Evolutionary conservation across 805 yeast species (phyloP).

Genomic region (Candida hungchunana): DNA sequence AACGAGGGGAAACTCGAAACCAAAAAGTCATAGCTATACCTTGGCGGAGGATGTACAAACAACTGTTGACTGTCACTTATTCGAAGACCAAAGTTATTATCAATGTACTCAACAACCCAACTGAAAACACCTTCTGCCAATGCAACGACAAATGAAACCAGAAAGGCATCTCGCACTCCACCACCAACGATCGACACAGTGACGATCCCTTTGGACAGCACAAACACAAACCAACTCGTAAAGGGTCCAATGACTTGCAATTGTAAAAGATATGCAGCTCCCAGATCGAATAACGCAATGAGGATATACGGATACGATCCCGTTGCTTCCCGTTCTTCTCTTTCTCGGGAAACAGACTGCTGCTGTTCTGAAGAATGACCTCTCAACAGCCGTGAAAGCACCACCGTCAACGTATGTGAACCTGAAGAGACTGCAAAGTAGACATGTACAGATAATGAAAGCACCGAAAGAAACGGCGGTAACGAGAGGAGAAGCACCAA

Average conservation of each 20-base stretch:
- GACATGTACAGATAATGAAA: slow-evolving; percentile 14
- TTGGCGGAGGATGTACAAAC: slow-evolving; percentile 22
- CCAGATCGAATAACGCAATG: slow-evolving; percentile 18
- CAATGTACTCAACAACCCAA: slow-evolving; percentile 7
- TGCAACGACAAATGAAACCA: slow-evolving; percentile 10
- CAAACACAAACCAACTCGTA: slow-evolving; percentile 19
- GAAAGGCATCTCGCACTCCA: slow-evolving; percentile 7
- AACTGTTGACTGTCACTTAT: slow-evolving; percentile 12
- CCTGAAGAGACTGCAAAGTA: slow-evolving; percentile 8
- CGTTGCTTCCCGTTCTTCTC: slow-evolving; percentile 5
- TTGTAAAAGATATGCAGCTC: slow-evolving; percentile 11
- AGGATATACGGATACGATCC: slow-evolving; percentile 14
- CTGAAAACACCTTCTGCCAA: slow-evolving; percentile 15
- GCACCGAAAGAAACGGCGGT: slow-evolving; percentile 21
- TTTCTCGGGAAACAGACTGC: slow-evolving; percentile 2
- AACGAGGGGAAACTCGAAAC: slow-evolving; percentile 3
- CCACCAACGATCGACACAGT: slow-evolving; percentile 21
- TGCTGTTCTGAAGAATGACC: slow-evolving; percentile 1
- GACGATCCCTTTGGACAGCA: slow-evolving; percentile 23
- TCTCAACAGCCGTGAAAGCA: slow-evolving; percentile 6
- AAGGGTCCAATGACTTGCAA: slow-evolving; percentile 23
- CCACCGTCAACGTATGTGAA: slow-evolving; percentile 3
- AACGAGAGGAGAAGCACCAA: slow-evolving; percentile 21
- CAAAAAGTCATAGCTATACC: slow-evolving; percentile 1
- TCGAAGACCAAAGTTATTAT: slow-evolving; percentile 8